These are phyloP conservation scores for Aegilops bicornis DNA, from an alignment of 176 grass and related monocot species.

Conservation along the genomic window DNA sequence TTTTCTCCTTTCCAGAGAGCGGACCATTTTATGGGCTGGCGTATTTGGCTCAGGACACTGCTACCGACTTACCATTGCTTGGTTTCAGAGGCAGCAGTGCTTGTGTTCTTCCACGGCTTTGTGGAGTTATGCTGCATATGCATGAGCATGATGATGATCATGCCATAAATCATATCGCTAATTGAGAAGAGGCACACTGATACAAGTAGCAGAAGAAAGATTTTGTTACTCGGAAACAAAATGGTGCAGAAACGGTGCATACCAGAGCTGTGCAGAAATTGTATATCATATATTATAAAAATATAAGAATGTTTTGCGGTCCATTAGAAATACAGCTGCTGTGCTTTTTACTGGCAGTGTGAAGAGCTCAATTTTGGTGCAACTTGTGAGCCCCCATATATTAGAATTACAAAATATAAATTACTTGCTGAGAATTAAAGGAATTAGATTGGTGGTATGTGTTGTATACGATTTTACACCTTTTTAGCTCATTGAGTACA, in stretches of 20 bases:
- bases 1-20: slow-evolving; percentile 15
- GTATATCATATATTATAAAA: slow-evolving; percentile 15
- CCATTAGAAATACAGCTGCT: background rate
- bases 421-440: background rate
- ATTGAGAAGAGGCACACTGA: slow-evolving; percentile 19
- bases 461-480: background rate
- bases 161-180: background rate
- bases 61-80: background rate
- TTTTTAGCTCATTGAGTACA: background rate
- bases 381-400: background rate
- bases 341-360: background rate
- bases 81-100: slow-evolving; percentile 16
- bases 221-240: background rate
- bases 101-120: background rate
- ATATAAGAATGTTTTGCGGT: background rate
- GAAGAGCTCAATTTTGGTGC: slow-evolving; percentile 24
- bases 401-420: background rate
- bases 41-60: background rate
- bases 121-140: background rate
- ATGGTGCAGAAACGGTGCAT: background rate
- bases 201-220: slow-evolving; percentile 3
- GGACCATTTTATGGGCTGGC: background rate
- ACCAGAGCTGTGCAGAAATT: slow-evolving; percentile 23
- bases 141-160: background rate
- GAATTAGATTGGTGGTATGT: slow-evolving; percentile 20